Evolutionary conservation across 805 yeast genomes (phyloP).

Genomic region (Pichia nakasei): DNA sequence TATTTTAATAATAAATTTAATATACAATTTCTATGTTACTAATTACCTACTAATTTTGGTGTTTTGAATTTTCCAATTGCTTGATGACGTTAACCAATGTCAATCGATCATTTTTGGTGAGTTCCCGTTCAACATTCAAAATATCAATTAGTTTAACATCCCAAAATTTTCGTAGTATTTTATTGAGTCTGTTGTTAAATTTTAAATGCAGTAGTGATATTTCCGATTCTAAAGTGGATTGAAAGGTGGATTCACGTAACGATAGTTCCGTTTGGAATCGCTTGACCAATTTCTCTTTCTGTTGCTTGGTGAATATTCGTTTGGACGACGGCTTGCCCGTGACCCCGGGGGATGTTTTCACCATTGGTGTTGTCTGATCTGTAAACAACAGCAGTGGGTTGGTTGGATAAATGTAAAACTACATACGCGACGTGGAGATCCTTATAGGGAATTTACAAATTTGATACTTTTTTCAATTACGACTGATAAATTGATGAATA

Average conservation of each 20-base stretch:
- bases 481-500: no score
- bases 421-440: no score
- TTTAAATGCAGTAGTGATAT: conserved; percentile 24
- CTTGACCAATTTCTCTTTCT: conserved; percentile 31
- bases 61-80: conserved; percentile 13
- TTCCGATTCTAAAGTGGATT: conserved; percentile 14
- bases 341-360: no score
- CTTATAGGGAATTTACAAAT: no score
- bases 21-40: no score
- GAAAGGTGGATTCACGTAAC: conserved; percentile 15
- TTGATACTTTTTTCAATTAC: no score
- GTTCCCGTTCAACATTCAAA: conserved; percentile 36
- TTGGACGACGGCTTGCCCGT: no score
- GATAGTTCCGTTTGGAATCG: conserved; percentile 17
- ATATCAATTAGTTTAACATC: conserved; percentile 37
- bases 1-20: no score
- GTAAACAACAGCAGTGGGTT: no score
- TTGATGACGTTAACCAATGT: conserved; percentile 21
- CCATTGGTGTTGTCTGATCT: no score
- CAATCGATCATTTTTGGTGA: conserved; percentile 23
- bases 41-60: not conserved
- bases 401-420: no score
- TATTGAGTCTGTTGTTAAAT: conserved; percentile 34
- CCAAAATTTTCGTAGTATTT: conserved; percentile 42
- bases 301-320: conserved; percentile 22